Base-by-base conservation (phyloP, 192 early-diverging fungal species). In the Spizellomyces punctatus region DNA sequence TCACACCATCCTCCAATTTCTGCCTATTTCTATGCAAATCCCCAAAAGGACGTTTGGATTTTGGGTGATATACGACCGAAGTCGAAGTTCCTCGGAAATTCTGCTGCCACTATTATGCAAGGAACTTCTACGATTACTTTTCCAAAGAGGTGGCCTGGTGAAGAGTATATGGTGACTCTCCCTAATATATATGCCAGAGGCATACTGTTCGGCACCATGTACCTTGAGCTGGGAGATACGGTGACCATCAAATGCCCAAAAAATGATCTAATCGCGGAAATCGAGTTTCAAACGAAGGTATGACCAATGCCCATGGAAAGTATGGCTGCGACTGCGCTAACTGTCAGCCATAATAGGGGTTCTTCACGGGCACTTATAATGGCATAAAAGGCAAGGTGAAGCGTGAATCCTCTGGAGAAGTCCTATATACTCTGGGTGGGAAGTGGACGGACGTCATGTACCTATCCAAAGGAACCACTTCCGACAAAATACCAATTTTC, bases 1-100 rank as follows among this genome's bases (percentile, higher is more conserved):
- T 92, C 93, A 52, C 96, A 98, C 80, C 94, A 97, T 75, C 96
- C 96, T 55, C 95, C 96, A 5, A 88, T 95, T 58, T 94, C 93
- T 19, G 89, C 88, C 21, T 89, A 84, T 64, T 55, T 82, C 59
- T 90, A 90, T 76, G 83, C 89, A 48, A 89, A 89, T 66, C 95
- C 96, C 6, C 89, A 93, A 43, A 89, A 94, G 69, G 85, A 90
- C 63, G 79, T 96, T 45, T 81, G 81, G 17, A 91, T 98, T 45
- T 65, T 81, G 54, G 96, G 96, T 12, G 93, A 95, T 46, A 66
- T 96, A 63, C 79, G 87, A 47, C 96, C 96, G 58, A 93, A 91
- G 71, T 93, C 93, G 16, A 91, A 88, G 46, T 96, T 96, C 75
- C 78, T 91, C 60, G 94, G 92, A 43, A 98, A 96, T 81, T 92